These are phyloP conservation scores for Acer negundo DNA, from an alignment of 345 rosid species.

Conservation along the genomic window DNA sequence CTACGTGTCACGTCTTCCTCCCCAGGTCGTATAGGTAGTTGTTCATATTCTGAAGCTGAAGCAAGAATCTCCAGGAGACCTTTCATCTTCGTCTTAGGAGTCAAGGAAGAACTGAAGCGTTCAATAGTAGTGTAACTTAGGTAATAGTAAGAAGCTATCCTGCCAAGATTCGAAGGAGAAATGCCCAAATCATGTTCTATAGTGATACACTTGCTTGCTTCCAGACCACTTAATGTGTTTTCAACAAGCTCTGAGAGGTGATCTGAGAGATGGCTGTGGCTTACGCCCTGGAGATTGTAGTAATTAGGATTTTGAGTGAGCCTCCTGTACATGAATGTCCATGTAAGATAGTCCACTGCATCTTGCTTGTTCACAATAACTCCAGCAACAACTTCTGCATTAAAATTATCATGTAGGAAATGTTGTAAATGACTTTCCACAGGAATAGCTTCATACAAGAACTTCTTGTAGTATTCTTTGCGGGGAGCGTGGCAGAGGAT, in stretches of 20 bases:
- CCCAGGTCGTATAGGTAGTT: constrained; percentile 80
- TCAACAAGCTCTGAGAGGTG: constrained; percentile 96
- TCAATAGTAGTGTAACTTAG: constrained; percentile 87
- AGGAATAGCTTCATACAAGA: constrained; percentile 87
- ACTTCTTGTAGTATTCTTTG: constrained; percentile 92
- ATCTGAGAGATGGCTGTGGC: constrained; percentile 95
- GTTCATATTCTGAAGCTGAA: constrained; percentile 86
- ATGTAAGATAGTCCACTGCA: constrained; percentile 92
- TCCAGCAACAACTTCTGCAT: constrained; percentile 82
- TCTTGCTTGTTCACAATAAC: constrained; percentile 90
- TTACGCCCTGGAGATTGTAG: constrained; percentile 93
- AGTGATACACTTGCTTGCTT: constrained; percentile 74
- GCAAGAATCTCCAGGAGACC: constrained; percentile 87
- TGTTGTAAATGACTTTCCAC: constrained; percentile 93
- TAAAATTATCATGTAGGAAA: constrained; percentile 83
- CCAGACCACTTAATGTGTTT: constrained; percentile 74
- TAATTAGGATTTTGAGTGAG: constrained; percentile 90
- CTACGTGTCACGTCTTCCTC: constrained; percentile 81
- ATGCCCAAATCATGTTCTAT: constrained; percentile 84
- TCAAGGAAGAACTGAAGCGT: constrained; percentile 83
- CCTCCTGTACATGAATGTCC: constrained; percentile 98
- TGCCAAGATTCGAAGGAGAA: constrained; percentile 78
- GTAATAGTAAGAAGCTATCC: constrained; percentile 86
- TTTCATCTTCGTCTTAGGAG: constrained; percentile 87
- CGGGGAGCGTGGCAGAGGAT: constrained; percentile 86